Evolutionary conservation across 805 yeast species (phyloP).

Genomic region (Saccharomyces kudriavzevii): DNA sequence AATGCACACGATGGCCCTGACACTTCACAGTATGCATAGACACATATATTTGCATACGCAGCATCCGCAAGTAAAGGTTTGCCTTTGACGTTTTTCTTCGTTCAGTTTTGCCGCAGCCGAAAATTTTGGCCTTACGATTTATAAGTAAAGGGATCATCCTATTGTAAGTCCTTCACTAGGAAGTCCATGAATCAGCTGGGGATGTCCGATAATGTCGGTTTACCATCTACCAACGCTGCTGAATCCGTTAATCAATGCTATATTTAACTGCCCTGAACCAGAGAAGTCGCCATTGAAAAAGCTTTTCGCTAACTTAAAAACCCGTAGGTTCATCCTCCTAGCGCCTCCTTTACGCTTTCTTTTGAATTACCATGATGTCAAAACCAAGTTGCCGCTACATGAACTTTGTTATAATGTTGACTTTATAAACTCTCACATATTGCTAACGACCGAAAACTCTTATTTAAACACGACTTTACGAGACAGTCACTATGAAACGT

Average conservation of each 20-base stretch:
- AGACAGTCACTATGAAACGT: constrained; percentile 36
- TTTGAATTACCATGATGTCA: constrained; percentile 33
- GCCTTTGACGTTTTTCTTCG: background rate
- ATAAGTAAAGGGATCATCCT: background rate
- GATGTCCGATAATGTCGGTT: constrained; percentile 8
- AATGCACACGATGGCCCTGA: no score
- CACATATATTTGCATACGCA: background rate
- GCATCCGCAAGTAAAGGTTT: background rate
- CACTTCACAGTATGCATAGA: no score
- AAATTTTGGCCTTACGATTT: background rate
- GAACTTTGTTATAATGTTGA: constrained; percentile 54
- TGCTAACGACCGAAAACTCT: constrained; percentile 32
- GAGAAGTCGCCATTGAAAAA: constrained; percentile 38
- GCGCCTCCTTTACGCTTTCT: constrained; percentile 53
- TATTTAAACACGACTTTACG: constrained; percentile 1
- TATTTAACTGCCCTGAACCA: constrained; percentile 59
- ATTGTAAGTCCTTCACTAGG: background rate
- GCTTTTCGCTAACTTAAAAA: constrained; percentile 39
- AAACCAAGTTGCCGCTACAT: constrained; percentile 32
- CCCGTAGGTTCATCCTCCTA: constrained; percentile 49
- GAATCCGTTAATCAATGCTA: constrained; percentile 56
- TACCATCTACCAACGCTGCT: constrained; percentile 45
- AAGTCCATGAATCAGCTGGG: constrained; percentile 9
- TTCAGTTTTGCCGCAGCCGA: background rate
- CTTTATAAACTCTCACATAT: constrained; percentile 56